These are phyloP conservation scores for Phytophthora tubulina DNA, from an alignment of 352 stramenopile species.

Conservation along the genomic window DNA sequence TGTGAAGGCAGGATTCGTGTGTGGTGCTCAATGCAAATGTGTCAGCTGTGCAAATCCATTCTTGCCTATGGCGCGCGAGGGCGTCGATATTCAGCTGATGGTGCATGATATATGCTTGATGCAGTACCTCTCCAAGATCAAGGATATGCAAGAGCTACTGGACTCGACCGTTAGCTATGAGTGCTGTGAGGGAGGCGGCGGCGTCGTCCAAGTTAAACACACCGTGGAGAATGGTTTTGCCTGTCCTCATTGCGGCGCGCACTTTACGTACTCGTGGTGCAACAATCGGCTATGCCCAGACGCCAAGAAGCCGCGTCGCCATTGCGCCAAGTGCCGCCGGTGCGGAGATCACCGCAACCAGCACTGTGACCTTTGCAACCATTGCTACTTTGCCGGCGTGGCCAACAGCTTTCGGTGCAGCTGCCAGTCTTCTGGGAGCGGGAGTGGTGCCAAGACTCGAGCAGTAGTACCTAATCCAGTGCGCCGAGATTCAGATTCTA, in stretches of 20 bases:
- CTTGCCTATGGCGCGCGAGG: slow-evolving; percentile 71
- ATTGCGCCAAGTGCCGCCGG: slow-evolving; percentile 81
- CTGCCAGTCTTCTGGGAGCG: slow-evolving; percentile 56
- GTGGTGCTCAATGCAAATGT: slow-evolving; percentile 81
- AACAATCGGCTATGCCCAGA: slow-evolving; percentile 79
- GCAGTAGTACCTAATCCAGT: slow-evolving; percentile 58
- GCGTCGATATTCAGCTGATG: slow-evolving; percentile 78
- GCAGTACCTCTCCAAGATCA: slow-evolving; percentile 86
- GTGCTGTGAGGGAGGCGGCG: slow-evolving; percentile 61
- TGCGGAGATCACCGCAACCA: slow-evolving; percentile 85
- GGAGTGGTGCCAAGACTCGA: slow-evolving; percentile 54
- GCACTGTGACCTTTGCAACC: slow-evolving; percentile 84
- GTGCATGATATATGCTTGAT: slow-evolving; percentile 80
- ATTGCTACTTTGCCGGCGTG: slow-evolving; percentile 88
- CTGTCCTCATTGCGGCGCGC: slow-evolving; percentile 63
- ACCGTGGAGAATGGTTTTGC: slow-evolving; percentile 69
- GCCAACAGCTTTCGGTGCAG: slow-evolving; percentile 88
- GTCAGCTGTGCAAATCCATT: slow-evolving; percentile 84
- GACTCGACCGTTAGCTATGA: slow-evolving; percentile 76
- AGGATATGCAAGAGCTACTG: slow-evolving; percentile 85
- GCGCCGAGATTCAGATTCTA: slow-evolving; percentile 19
- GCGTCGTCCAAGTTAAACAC: slow-evolving; percentile 72
- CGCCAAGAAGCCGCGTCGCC: slow-evolving; percentile 80
- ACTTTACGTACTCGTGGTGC: slow-evolving; percentile 88
- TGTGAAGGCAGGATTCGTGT: slow-evolving; percentile 85